Evolutionary conservation across 1,284 basidiomycete genomes (phyloP), one percentile per base, ranked within the genome.

Genomic region (Fomes fomentarius): DNA sequence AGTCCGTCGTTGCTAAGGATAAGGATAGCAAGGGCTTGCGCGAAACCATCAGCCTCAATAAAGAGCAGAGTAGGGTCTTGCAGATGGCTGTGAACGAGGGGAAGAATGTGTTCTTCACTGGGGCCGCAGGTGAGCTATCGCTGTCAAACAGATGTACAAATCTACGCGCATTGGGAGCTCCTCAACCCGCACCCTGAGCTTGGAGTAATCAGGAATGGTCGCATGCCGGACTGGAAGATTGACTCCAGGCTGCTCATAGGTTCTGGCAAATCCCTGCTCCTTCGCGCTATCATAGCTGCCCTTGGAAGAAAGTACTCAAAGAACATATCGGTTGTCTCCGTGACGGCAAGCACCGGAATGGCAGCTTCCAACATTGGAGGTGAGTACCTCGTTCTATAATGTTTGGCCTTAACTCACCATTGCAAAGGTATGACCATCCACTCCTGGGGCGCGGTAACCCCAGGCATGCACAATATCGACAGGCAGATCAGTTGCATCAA

Each of bases 351-450:
- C 52, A 85, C 83, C 0, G 83, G 83, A 4, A 83, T 85, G 70
- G 83, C 83, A 0, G 83, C 77, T 0, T 82, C 83, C 42, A 86
- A 87, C 64, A 82, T 88, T 41, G 84, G 84, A n/a, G 86, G 85
- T 57, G 68, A 68, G 40, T 82, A 74, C 4, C 62, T 4, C 2
- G 8, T 9, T 4, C 22, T 3, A 22, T 12, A 38, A 38, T 38
- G n/a, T 14, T 17, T 15, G 17, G 11, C 10, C n/a, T 40, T 4
- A 14, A 38, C n/a, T 38, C n/a, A 38, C 17, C 15, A 10, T 38
- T 17, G 38, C 19, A 22, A 24, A 74, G 73, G 73, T 2, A 73
- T 73, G 64, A 75, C 73, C 0, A 69, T 75, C 15, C 73, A 75
- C 38, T 71, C 73, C 1, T 75, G 73, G 73, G 73, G 73, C 9